Percentiles rank a stretch among this genome's conserved stretches.
These are phyloP conservation scores for Hibiscus tridactylites DNA, from an alignment of 345 rosid genomes.

Conservation along the genomic window DNA sequence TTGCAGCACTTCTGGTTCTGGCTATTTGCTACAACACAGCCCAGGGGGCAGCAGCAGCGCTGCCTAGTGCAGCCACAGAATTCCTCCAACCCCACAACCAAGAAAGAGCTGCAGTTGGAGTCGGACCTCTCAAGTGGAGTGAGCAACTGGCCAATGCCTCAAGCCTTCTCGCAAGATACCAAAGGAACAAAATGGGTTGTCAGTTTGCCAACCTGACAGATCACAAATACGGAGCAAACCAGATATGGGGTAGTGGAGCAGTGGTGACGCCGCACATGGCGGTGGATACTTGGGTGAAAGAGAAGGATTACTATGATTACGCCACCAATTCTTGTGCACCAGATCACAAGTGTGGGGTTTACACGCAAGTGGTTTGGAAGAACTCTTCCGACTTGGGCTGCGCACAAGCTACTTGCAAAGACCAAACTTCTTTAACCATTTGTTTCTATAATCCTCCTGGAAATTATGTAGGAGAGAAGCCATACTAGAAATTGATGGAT, in stretches of 20 bases:
- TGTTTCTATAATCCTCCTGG: conserved; percentile 91
- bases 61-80: conserved; percentile 35
- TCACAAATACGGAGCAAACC: conserved; percentile 66
- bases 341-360: conserved; percentile 58
- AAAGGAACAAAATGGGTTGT: conserved; percentile 56
- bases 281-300: conserved; percentile 64
- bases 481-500: conserved; percentile 32
- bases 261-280: conserved; percentile 47
- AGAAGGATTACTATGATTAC: conserved; percentile 57
- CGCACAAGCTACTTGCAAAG: conserved; percentile 58
- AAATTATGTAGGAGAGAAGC: conserved; percentile 61
- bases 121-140: conserved; percentile 63
- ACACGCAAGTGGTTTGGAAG: conserved; percentile 81
- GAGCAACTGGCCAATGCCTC: conserved; percentile 44
- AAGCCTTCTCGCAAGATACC: conserved; percentile 45
- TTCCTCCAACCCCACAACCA: conserved; percentile 64
- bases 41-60: conserved; percentile 9
- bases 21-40: conserved; percentile 20
- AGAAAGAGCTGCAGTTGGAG: conserved; percentile 64
- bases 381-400: conserved; percentile 65
- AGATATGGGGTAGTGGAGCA: conserved; percentile 49
- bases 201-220: conserved; percentile 52
- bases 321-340: conserved; percentile 43
- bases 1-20: conserved; percentile 21
- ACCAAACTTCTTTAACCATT: conserved; percentile 48